phyloP scores from a whole-genome alignment of 768 basidiomycete genomes.

The Flagelloscypha sp. region DNA sequence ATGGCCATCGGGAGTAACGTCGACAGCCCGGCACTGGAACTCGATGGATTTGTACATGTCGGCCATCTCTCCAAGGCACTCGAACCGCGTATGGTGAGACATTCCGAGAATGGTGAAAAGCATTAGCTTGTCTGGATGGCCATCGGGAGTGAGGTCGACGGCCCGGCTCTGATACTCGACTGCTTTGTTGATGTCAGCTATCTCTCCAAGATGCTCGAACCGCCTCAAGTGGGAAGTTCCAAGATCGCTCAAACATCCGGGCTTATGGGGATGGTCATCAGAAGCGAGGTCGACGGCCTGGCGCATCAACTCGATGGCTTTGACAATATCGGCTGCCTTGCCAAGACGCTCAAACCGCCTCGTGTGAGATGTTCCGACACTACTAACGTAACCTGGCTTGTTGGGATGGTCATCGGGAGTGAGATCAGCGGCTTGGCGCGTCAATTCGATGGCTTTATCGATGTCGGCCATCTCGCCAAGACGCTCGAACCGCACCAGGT shows the following conservation, averaged over 20 bases:
- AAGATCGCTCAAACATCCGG: conserved; percentile 10
- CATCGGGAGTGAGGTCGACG: conserved; percentile 9
- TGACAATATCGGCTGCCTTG: too few relatives aligned
- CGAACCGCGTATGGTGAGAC: conserved; percentile 5
- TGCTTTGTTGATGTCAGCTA: conserved; percentile 7
- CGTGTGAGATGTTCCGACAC: too few relatives aligned
- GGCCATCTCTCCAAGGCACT: conserved; percentile 14
- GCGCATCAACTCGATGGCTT: too few relatives aligned
- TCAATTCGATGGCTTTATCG: too few relatives aligned
- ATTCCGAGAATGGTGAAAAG: conserved; percentile 4
- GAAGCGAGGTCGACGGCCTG: conserved; percentile 8
- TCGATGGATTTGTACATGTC: conserved; percentile 20
- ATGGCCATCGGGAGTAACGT: conserved; percentile 13
- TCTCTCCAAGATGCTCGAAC: conserved; percentile 3
- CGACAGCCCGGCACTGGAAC: conserved; percentile 13
- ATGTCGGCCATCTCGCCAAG: too few relatives aligned
- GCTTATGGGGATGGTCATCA: conserved; percentile 9
- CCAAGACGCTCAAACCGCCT: too few relatives aligned
- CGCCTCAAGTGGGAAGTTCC: conserved; percentile 5
- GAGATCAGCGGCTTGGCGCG: too few relatives aligned
- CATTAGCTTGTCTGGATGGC: not conserved
- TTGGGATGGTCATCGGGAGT: too few relatives aligned
- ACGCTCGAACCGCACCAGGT: too few relatives aligned
- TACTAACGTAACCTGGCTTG: too few relatives aligned
- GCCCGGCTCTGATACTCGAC: conserved; percentile 6